phyloP scores from a whole-genome alignment of 495 filamentous ascomycete species.

The Durotheca rogersii region DNA sequence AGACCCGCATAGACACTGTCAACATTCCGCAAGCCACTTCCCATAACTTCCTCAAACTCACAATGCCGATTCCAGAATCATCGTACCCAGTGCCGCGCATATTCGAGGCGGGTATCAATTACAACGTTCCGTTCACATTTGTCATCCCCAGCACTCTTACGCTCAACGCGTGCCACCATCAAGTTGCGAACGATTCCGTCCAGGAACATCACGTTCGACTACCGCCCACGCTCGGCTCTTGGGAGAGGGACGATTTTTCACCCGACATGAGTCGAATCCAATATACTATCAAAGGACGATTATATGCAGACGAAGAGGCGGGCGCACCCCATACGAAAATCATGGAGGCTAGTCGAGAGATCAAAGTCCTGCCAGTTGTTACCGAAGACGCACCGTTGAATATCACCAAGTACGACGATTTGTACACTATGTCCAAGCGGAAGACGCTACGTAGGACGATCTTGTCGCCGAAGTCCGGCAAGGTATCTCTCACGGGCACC shows the following conservation, averaged over 20 bases:
- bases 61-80: conserved; percentile 71
- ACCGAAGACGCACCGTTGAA: conserved; percentile 77
- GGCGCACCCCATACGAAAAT: conserved; percentile 36
- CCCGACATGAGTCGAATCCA: conserved; percentile 77
- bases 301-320: conserved; percentile 41
- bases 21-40: conserved; percentile 44
- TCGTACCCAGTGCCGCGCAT: conserved; percentile 70
- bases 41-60: conserved; percentile 74
- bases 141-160: conserved; percentile 75
- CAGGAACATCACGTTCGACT: conserved; percentile 72
- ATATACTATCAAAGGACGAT: conserved; percentile 68
- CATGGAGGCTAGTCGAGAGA: conserved; percentile 54
- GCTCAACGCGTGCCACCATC: conserved; percentile 53
- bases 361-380: conserved; percentile 74
- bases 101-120: conserved; percentile 63
- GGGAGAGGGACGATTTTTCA: conserved; percentile 73
- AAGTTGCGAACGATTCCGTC: conserved; percentile 54
- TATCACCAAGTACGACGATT: conserved; percentile 55
- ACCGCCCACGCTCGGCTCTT: conserved; percentile 79
- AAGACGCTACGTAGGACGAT: conserved; percentile 77
- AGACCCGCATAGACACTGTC: conserved; percentile 45
- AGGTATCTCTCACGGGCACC: conserved; percentile 65
- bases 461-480: conserved; percentile 75
- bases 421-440: conserved; percentile 69
- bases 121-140: conserved; percentile 84